These are phyloP conservation scores for Nissolia schottii DNA, from an alignment of 306 rosid genomes.

Conservation along the genomic window DNA sequence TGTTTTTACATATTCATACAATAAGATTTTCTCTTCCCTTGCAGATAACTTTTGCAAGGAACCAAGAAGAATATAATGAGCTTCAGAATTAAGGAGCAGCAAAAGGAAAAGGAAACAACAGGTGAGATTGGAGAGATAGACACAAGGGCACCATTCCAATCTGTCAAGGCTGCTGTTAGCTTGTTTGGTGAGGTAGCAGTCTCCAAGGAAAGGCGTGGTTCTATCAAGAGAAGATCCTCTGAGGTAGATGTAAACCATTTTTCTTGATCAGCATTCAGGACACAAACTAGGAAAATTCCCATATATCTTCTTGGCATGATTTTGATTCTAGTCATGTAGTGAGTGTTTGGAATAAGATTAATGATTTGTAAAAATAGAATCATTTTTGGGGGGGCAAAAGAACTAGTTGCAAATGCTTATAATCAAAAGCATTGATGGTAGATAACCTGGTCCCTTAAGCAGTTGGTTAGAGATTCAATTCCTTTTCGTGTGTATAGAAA, in stretches of 20 bases:
- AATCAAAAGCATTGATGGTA: no score
- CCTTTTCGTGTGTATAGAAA: no score
- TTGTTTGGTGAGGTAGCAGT: constrained; percentile 80
- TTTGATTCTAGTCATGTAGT: not conserved
- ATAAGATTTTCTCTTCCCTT: not conserved
- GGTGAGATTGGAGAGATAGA: constrained; percentile 79
- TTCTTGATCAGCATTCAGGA: not conserved
- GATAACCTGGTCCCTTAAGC: no score
- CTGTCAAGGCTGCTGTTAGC: constrained; percentile 89
- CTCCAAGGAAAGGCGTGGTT: constrained; percentile 31
- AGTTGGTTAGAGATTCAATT: no score
- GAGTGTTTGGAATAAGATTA: no score
- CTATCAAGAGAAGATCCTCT: constrained; percentile 46
- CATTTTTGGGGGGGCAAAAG: not conserved
- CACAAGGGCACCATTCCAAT: constrained; percentile 96
- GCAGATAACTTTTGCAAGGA: constrained; percentile 2
- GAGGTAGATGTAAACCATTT: constrained; percentile 38
- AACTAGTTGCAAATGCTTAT: not conserved
- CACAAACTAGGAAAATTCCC: not conserved
- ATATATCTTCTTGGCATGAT: not conserved
- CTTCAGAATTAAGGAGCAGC: constrained; percentile 30
- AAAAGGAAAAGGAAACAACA: constrained; percentile 42
- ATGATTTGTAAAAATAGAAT: not conserved
- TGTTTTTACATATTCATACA: not conserved
- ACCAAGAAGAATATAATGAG: constrained; percentile 36